These are phyloP conservation scores for Stagonosporopsis tanaceti DNA, from an alignment of 2,329 filamentous ascomycete genomes.

Conservation along the genomic window DNA sequence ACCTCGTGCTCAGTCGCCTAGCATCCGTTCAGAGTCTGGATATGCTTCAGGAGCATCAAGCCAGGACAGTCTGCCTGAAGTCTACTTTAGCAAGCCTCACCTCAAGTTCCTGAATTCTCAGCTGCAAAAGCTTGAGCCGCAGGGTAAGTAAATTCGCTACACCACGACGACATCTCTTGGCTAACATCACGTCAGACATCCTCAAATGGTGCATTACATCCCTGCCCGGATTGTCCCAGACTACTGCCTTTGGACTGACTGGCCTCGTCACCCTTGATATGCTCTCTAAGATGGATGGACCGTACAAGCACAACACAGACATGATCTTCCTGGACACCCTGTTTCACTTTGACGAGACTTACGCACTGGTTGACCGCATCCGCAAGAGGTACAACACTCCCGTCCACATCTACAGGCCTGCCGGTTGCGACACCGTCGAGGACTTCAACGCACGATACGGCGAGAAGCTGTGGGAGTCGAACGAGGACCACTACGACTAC, in stretches of 20 bases:
- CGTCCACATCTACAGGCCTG: constrained; percentile 90
- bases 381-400: constrained; percentile 77
- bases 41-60: constrained; percentile 77
- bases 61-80: constrained; percentile 70
- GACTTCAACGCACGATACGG: constrained; percentile 88
- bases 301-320: constrained; percentile 62
- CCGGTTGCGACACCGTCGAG: constrained; percentile 72
- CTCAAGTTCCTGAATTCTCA: constrained; percentile 90
- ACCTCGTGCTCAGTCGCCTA: constrained; percentile 36
- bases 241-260: constrained; percentile 61
- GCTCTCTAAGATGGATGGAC: constrained; percentile 75
- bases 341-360: constrained; percentile 61
- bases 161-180: constrained; percentile 4
- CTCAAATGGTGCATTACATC: constrained; percentile 91
- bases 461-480: constrained; percentile 80
- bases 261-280: constrained; percentile 66
- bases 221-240: constrained; percentile 80
- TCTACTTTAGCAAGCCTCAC: constrained; percentile 87
- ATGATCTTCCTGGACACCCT: constrained; percentile 64
- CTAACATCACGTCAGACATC: constrained; percentile 67
- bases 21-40: constrained; percentile 73
- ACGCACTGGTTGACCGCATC: constrained; percentile 69
- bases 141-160: constrained; percentile 61
- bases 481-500: constrained; percentile 94
- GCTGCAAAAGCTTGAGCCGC: constrained; percentile 83